These are phyloP conservation scores for Schizosaccharomyces osmophilus DNA, from an alignment of 805 yeast genomes.

Conservation along the genomic window DNA sequence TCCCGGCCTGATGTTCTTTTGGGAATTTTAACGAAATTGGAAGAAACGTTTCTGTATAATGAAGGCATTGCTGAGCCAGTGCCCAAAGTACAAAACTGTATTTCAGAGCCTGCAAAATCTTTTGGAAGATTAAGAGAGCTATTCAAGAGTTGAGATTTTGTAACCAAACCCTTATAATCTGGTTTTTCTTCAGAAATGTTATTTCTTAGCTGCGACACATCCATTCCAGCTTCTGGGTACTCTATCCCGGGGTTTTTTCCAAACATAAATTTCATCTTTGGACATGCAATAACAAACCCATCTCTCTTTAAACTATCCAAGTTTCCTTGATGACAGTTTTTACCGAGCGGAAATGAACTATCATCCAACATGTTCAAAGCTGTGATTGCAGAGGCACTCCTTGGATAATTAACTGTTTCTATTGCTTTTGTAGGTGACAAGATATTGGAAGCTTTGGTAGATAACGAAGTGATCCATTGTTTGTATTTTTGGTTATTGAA, in stretches of 20 bases:
- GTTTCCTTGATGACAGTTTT: not conserved
- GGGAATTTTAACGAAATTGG: not conserved
- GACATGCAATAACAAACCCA: not conserved
- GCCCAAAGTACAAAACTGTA: not conserved
- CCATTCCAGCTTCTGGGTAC: not conserved
- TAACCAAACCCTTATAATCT: not conserved
- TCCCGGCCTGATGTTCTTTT: not conserved
- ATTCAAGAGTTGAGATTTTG: not conserved
- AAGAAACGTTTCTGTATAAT: not conserved
- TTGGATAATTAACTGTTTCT: not conserved
- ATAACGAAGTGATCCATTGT: not conserved
- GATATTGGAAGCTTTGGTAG: not conserved
- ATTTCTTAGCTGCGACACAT: not conserved
- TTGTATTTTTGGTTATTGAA: not conserved
- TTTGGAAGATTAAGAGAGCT: too few relatives aligned
- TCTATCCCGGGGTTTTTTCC: not conserved
- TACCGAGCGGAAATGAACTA: not conserved
- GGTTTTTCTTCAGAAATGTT: not conserved
- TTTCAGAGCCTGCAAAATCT: not conserved
- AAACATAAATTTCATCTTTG: not conserved
- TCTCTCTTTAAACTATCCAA: not conserved
- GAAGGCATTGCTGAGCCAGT: conserved; percentile 1
- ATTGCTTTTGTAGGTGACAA: not conserved
- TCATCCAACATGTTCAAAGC: not conserved
- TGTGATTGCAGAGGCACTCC: not conserved